Percentiles rank a stretch among this genome's conserved stretches.
Conservation (phyloP, 805 yeast genomes). For the Schizosaccharomyces octosporus region DNA sequence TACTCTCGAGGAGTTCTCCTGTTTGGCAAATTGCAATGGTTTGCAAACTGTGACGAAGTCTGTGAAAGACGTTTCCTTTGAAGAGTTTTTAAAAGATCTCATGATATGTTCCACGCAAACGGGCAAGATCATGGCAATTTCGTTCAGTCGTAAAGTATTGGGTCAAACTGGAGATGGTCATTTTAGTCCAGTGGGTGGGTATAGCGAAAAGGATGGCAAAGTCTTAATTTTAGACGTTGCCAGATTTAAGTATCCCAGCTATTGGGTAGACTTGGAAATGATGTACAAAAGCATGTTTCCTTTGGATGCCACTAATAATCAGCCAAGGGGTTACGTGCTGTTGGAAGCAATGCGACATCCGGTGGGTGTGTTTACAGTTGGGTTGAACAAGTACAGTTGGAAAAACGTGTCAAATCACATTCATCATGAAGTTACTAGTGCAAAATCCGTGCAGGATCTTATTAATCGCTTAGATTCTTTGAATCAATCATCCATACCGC, state of each 20-base stretch:
- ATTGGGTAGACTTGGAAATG: not conserved
- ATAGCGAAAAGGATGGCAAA: not conserved
- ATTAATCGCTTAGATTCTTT: not conserved
- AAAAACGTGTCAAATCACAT: not conserved
- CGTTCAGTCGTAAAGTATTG: not conserved
- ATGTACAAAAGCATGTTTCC: not conserved
- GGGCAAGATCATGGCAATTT: not conserved
- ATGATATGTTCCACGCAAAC: not conserved
- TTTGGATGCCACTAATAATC: not conserved
- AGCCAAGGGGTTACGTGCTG: not conserved
- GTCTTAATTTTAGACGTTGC: not conserved
- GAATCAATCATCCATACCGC: not conserved
- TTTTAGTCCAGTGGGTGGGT: slow-evolving; percentile 2
- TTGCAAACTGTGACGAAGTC: not conserved
- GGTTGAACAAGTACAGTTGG: not conserved
- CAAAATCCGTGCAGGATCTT: not conserved
- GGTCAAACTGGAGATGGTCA: slow-evolving; percentile 3
- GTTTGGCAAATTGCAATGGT: slow-evolving; percentile 1
- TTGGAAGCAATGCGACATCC: not conserved
- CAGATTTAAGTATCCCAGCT: slow-evolving; percentile 2
- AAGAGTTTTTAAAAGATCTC: not conserved
- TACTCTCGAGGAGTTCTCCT: slow-evolving; percentile 2
- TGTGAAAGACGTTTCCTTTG: not conserved
- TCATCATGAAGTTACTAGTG: not conserved
- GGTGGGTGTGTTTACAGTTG: not conserved